Percentiles rank a stretch among this genome's conserved stretches.
Evolutionary conservation across 176 grass and related monocot genomes (phyloP).

Genomic region (Avena eriantha): DNA sequence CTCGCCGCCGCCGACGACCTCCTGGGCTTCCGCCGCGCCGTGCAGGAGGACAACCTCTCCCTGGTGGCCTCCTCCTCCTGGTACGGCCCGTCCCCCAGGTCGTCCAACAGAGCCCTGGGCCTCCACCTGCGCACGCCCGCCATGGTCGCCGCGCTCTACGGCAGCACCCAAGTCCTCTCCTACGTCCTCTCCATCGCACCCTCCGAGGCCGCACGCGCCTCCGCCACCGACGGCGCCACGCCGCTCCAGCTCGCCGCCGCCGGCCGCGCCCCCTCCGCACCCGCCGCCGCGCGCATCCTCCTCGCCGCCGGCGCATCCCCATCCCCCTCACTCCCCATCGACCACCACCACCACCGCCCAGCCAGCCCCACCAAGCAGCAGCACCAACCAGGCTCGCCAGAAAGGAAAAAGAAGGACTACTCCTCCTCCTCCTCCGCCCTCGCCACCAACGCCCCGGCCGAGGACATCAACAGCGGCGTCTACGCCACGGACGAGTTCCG

Average conservation of each 20-base stretch:
- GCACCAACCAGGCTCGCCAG: not conserved
- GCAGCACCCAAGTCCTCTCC: slow-evolving; percentile 43
- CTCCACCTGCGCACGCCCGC: slow-evolving; percentile 68
- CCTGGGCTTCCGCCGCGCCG: slow-evolving; percentile 41
- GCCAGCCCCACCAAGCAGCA: not conserved
- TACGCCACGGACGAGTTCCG: slow-evolving; percentile 69
- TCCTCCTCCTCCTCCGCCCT: not conserved
- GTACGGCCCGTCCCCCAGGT: slow-evolving; percentile 54
- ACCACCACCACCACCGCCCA: not conserved
- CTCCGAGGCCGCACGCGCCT: slow-evolving; percentile 50
- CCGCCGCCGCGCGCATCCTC: slow-evolving; percentile 43
- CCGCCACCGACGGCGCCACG: slow-evolving; percentile 61
- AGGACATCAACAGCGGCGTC: slow-evolving; percentile 66
- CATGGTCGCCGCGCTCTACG: slow-evolving; percentile 72
- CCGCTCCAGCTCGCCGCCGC: slow-evolving; percentile 64
- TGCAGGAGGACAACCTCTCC: slow-evolving; percentile 40
- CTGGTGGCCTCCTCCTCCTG: slow-evolving; percentile 40
- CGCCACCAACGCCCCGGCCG: rapidly evolving
- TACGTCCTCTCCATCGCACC: slow-evolving; percentile 57
- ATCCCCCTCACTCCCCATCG: not conserved
- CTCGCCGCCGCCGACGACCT: slow-evolving; percentile 65
- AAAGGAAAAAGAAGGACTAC: slow-evolving; percentile 57
- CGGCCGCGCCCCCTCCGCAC: slow-evolving; percentile 37
- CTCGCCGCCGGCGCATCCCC: slow-evolving; percentile 45
- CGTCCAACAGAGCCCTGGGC: slow-evolving; percentile 26